A percentile compares a stretch with the other conserved stretches of the same genome.
These are phyloP conservation scores for Tilletia caries DNA, from an alignment of 1,284 basidiomycete genomes.

Conservation along the genomic window DNA sequence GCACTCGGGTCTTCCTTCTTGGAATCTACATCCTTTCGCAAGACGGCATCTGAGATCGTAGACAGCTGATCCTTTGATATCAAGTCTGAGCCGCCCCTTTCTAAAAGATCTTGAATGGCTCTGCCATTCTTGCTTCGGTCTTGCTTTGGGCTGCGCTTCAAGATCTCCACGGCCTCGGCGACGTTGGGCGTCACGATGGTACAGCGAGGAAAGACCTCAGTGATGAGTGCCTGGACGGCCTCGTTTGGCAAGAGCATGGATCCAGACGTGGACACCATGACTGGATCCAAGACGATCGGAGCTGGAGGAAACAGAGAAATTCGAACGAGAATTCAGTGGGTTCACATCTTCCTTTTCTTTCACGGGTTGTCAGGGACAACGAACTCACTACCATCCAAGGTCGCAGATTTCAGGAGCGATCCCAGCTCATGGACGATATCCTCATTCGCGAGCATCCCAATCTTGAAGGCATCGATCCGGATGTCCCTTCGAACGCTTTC, in stretches of 20 bases:
- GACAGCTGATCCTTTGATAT: no score
- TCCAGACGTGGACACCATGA: constrained; percentile 88
- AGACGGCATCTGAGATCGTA: no score
- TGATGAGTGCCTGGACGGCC: constrained; percentile 65
- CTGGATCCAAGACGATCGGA: constrained; percentile 61
- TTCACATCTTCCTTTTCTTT: neutral
- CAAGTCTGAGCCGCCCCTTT: no score
- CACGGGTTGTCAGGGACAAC: neutral
- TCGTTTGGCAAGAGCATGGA: constrained; percentile 70
- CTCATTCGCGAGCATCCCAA: constrained; percentile 72
- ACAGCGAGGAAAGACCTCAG: constrained; percentile 69
- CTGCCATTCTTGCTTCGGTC: constrained; percentile 29
- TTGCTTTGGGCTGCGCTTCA: constrained; percentile 45
- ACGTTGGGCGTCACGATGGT: constrained; percentile 82
- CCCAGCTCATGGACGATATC: constrained; percentile 56
- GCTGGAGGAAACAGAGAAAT: neutral
- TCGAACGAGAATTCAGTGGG: neutral
- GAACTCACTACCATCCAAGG: neutral
- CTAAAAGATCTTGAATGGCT: no score
- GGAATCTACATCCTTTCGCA: no score
- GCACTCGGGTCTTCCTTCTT: no score
- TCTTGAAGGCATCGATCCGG: constrained; percentile 73
- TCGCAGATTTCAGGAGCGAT: constrained; percentile 34
- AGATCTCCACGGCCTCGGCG: constrained; percentile 63
- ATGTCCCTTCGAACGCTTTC: constrained; percentile 72